Conservation (phyloP, 2,329 filamentous ascomycete species). For the Botryotinia narcissicola region DNA sequence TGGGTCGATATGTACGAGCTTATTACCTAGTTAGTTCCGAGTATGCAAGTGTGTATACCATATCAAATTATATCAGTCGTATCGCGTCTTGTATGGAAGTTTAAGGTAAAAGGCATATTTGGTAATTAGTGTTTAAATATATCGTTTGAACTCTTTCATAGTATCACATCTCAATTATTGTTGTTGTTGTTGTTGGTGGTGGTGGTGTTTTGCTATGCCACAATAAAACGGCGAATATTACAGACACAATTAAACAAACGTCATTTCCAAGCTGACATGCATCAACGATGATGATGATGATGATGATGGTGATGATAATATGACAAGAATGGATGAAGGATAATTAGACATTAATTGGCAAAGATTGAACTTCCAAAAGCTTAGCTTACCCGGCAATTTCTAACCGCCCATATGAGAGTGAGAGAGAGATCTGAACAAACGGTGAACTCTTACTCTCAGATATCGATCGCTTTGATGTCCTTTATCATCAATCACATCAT, state of each 20-base stretch:
- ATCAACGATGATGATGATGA: not conserved
- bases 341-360: not conserved
- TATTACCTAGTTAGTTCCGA: not conserved
- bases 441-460: not conserved
- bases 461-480: not conserved
- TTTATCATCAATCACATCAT: not conserved
- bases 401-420: not conserved
- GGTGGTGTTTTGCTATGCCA: not conserved
- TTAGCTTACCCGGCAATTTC: not conserved
- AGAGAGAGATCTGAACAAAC: not conserved
- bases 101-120: not conserved
- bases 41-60: not conserved
- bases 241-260: not conserved
- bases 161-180: not conserved
- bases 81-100: not conserved
- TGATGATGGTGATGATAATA: not conserved
- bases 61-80: not conserved
- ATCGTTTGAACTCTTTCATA: not conserved
- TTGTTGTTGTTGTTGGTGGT: not conserved
- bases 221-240: no score
- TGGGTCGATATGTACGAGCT: not conserved
- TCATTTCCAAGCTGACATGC: not conserved
- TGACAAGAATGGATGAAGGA: conserved; percentile 4
- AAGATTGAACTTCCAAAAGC: not conserved
- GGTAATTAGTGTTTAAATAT: not conserved